phyloP scores from a whole-genome alignment of 1,139 yeast species.

The Taphrina communis region DNA sequence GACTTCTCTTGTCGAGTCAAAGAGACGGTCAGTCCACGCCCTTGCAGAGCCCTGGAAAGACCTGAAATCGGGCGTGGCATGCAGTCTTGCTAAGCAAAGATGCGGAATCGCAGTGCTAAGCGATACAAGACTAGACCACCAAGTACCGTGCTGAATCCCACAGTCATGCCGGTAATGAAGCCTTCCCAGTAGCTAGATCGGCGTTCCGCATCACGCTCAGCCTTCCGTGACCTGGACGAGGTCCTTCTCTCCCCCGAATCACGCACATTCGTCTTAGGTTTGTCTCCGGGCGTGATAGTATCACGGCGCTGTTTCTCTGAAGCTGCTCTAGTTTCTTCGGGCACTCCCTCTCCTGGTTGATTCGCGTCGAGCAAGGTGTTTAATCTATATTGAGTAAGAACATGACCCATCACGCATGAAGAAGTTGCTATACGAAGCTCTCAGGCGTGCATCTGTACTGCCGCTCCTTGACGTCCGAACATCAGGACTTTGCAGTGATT shows the following conservation, averaged over 20 bases:
- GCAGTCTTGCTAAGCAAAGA: not conserved
- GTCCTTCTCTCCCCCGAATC: not conserved
- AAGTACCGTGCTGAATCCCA: slow-evolving; percentile 19
- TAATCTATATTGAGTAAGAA: slow-evolving; percentile 2
- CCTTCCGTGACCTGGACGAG: not conserved
- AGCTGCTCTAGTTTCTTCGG: not conserved
- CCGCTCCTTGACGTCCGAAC: slow-evolving; percentile 12
- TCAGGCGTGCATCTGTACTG: slow-evolving; percentile 35
- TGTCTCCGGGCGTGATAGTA: slow-evolving; percentile 24
- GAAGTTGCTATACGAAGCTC: slow-evolving; percentile 19
- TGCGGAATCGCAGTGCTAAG: not conserved
- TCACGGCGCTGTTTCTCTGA: slow-evolving; percentile 15
- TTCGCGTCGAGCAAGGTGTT: slow-evolving; percentile 13
- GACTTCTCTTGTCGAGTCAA: too few relatives aligned
- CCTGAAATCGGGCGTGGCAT: too few relatives aligned
- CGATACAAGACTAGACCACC: slow-evolving; percentile 3
- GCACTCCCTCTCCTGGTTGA: not conserved
- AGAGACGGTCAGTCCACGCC: too few relatives aligned
- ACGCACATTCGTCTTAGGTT: not conserved
- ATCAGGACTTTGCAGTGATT: slow-evolving; percentile 15
- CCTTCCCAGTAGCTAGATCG: slow-evolving; percentile 13
- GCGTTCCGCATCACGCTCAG: not conserved
- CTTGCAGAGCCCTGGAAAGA: too few relatives aligned
- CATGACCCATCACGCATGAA: not conserved
- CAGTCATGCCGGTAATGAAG: slow-evolving; percentile 12